These are phyloP conservation scores for Tetrapisispora nanseiensis DNA, from an alignment of 805 yeast species.

Conservation along the genomic window DNA sequence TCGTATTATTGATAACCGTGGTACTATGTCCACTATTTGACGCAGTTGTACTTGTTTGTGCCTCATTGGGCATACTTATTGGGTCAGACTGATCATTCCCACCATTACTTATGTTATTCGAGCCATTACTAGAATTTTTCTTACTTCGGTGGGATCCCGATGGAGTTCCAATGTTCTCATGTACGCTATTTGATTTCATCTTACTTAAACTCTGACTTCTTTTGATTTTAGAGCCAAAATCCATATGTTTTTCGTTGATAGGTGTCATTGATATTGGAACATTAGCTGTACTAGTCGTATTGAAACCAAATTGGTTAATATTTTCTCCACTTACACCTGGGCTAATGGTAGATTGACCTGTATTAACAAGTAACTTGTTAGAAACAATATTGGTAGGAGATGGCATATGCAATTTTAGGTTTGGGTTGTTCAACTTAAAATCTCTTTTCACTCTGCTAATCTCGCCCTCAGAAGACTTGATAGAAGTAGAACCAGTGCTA, in stretches of 20 bases:
- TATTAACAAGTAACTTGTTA: conserved; percentile 20
- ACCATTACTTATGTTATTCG: not conserved
- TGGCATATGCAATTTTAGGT: conserved; percentile 66
- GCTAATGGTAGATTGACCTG: not conserved
- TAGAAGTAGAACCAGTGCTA: conserved; percentile 21
- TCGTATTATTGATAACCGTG: not conserved
- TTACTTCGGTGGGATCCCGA: not conserved
- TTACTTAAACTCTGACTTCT: conserved; percentile 18
- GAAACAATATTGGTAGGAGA: conserved; percentile 43
- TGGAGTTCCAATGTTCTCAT: not conserved
- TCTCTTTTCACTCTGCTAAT: conserved; percentile 24
- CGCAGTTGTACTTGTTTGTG: not conserved
- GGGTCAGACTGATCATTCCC: not conserved
- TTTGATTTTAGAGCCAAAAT: conserved; percentile 16
- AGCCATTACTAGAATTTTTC: not conserved
- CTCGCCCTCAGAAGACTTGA: conserved; percentile 8
- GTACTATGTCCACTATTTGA: not conserved
- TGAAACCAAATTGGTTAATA: conserved; percentile 49
- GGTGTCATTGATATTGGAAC: conserved; percentile 72
- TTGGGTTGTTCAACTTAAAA: conserved; percentile 40
- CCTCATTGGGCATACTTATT: not conserved
- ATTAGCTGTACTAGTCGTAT: conserved; percentile 39
- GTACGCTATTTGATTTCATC: conserved; percentile 2
- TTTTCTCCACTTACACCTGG: conserved; percentile 4
- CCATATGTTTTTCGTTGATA: conserved; percentile 47